Evolutionary conservation across 768 basidiomycete genomes (phyloP), one percentile per base, ranked within the genome.

Genomic region (Lactarius vividus): DNA sequence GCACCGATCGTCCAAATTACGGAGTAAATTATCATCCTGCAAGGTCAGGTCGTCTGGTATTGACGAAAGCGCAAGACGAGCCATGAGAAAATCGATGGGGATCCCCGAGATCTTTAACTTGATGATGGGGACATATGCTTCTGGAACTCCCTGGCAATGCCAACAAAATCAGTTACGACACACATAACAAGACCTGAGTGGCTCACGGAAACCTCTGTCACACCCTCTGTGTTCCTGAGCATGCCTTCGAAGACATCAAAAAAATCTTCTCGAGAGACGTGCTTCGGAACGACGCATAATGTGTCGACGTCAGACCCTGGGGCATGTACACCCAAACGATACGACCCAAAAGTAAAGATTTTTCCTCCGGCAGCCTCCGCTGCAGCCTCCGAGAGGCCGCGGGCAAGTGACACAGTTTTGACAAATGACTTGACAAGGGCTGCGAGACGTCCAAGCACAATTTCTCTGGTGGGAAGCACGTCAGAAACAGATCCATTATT

Each of bases 311-410:
- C 96, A 57, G 89, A 83, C 3, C 93, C 91, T 40, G 96, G 97
- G 15, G 93, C 94, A 77, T 98, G 97, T 26, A 98, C 97, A 65
- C 97, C 97, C 57, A 99, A 80, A 72, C 97, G 90, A 82, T 98
- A 98, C 59, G 96, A 98, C 49, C 97, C 97, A 76, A 96, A 99
- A 8, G 97, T 98, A 77, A 94, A 99, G 75, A 99, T 98, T 82
- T 98, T 96, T 69, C 96, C 97, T 59, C 97, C 97, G 10, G 97
- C 94, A 57, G 92, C 88, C 59, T 79, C 85, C 10, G 96, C 96
- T 1, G 93, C 90, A 23, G 88, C 78, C 69, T 98, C 95, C 35
- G 95, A 96, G 55, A 96, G 80, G 8, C 96, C 96, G 46, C 83
- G 85, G 53, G 85, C 78, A 64, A 96, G 75, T 9, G 91, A 89